Evolutionary conservation across 352 stramenopile species (phyloP).

Genomic region (Pythium sp.): DNA sequence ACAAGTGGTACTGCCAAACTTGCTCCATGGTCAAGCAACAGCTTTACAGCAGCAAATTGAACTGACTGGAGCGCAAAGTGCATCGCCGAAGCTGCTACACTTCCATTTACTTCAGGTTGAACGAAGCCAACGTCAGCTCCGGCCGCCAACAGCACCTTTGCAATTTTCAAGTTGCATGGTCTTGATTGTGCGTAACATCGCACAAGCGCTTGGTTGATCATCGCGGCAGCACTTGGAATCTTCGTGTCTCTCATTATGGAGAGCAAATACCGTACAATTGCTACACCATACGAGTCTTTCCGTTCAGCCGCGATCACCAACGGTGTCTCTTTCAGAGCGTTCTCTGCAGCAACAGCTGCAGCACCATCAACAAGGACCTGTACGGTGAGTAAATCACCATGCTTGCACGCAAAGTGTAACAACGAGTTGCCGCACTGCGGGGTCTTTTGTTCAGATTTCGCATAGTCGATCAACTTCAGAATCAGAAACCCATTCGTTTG

Average conservation of each 20-base stretch:
- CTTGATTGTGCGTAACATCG: slow-evolving; percentile 32
- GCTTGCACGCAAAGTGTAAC: slow-evolving; percentile 39
- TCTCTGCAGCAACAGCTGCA: slow-evolving; percentile 28
- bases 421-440: slow-evolving; percentile 26
- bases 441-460: slow-evolving; percentile 20
- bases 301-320: slow-evolving; percentile 36
- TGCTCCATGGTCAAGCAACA: slow-evolving; percentile 43
- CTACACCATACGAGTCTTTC: slow-evolving; percentile 35
- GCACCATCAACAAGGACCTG: slow-evolving; percentile 38
- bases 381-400: slow-evolving; percentile 34
- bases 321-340: slow-evolving; percentile 28
- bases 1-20: slow-evolving; percentile 24
- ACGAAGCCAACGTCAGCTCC: slow-evolving; percentile 31
- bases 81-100: slow-evolving; percentile 25
- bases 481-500: slow-evolving; percentile 38
- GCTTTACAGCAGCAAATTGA: slow-evolving; percentile 34
- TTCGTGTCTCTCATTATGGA: slow-evolving; percentile 11
- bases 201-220: slow-evolving; percentile 35
- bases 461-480: slow-evolving; percentile 52
- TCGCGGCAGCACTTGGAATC: not conserved
- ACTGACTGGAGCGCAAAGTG: slow-evolving; percentile 29
- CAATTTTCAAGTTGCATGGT: slow-evolving; percentile 40
- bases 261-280: slow-evolving; percentile 34
- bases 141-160: slow-evolving; percentile 34
- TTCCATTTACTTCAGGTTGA: not conserved